Conservation (phyloP, 1,139 yeast genomes). For the Meyerozyma elateridarum region DNA sequence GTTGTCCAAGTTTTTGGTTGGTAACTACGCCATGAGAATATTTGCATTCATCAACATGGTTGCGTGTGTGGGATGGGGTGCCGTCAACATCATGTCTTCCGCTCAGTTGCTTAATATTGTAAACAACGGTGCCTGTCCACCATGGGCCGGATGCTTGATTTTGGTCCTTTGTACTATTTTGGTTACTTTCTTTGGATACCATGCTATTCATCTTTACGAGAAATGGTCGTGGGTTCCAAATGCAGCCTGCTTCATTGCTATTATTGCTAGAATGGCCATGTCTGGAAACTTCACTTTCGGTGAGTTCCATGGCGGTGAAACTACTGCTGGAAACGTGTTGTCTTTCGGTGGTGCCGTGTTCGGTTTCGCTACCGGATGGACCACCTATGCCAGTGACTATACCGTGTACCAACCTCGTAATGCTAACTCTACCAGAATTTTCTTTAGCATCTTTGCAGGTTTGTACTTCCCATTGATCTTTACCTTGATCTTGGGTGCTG, state of each 20-base stretch:
- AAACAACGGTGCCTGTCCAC: constrained; percentile 15
- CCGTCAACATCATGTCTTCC: constrained; percentile 17
- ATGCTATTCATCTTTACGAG: constrained; percentile 15
- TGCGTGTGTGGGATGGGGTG: constrained; percentile 18
- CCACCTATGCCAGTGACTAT: constrained; percentile 17
- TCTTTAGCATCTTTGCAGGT: constrained; percentile 13
- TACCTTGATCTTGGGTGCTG: constrained; percentile 16
- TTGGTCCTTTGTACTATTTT: constrained; percentile 15
- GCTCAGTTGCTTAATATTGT: constrained; percentile 15
- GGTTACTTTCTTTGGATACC: constrained; percentile 16
- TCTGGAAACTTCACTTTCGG: constrained; percentile 13
- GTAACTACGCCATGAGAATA: constrained; percentile 15
- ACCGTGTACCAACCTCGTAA: constrained; percentile 16
- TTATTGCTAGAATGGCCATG: constrained; percentile 14
- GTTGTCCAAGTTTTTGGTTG: constrained; percentile 13
- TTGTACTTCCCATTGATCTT: constrained; percentile 14
- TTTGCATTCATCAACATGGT: constrained; percentile 15
- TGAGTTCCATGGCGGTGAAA: constrained; percentile 12
- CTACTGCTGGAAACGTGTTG: constrained; percentile 16
- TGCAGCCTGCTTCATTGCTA: constrained; percentile 12
- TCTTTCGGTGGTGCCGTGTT: constrained; percentile 15
- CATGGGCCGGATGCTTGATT: constrained; percentile 17
- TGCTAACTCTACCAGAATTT: constrained; percentile 11
- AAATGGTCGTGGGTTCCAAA: constrained; percentile 17
- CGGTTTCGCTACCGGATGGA: constrained; percentile 18